These are phyloP conservation scores for Penicillium atrosanguineum DNA, from an alignment of 495 filamentous ascomycete species.

Conservation along the genomic window DNA sequence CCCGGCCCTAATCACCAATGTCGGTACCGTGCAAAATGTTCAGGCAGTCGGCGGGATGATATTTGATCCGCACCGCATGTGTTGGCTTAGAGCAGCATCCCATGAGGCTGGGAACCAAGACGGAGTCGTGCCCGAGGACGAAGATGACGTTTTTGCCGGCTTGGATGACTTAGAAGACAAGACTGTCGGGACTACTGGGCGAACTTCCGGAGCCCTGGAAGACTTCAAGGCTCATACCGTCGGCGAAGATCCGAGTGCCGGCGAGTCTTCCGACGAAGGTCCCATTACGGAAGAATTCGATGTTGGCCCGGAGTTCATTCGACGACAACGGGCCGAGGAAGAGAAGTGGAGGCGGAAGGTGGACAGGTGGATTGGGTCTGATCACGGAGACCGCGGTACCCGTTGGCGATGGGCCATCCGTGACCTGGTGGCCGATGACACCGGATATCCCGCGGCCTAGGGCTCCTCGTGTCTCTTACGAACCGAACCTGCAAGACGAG, in stretches of 20 bases:
- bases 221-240: conserved; percentile 32
- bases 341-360: conserved; percentile 84
- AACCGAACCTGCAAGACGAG: not conserved
- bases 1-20: conserved; percentile 91
- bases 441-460: not conserved
- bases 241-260: conserved; percentile 54
- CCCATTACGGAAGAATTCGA: conserved; percentile 95
- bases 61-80: conserved; percentile 94
- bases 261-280: conserved; percentile 63
- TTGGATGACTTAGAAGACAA: conserved; percentile 66
- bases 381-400: conserved; percentile 38
- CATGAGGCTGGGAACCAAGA: conserved; percentile 31
- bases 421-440: conserved; percentile 36
- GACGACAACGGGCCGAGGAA: conserved; percentile 86
- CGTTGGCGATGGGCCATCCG: conserved; percentile 58
- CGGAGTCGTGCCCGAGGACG: conserved; percentile 41
- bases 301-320: conserved; percentile 90
- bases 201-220: conserved; percentile 25
- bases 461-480: not conserved
- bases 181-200: conserved; percentile 40
- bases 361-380: conserved; percentile 65
- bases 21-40: conserved; percentile 68
- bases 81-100: conserved; percentile 76
- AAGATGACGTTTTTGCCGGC: conserved; percentile 76
- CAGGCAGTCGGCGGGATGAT: conserved; percentile 95